A percentile compares a stretch with the other conserved stretches of the same genome.
Conservation (phyloP, 2,329 filamentous ascomycete genomes). For the Herpotrichia juniperi region DNA sequence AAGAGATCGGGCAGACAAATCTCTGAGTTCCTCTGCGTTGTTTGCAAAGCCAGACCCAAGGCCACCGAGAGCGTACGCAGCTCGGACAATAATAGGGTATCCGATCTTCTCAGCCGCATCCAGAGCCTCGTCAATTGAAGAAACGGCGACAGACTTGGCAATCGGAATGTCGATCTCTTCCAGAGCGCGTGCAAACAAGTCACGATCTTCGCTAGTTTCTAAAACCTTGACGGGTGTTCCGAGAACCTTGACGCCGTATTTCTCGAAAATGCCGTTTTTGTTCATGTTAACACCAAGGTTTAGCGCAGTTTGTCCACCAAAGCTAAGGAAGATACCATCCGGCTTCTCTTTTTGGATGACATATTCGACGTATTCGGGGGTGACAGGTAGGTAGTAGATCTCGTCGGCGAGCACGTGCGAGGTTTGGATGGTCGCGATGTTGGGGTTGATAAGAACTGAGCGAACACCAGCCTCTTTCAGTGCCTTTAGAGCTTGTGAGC, state of each 20-base stretch:
- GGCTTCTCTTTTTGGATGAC: slow-evolving; percentile 96
- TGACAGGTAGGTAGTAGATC: slow-evolving; percentile 97
- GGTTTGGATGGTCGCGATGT: slow-evolving; percentile 98
- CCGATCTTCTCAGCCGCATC: slow-evolving; percentile 85
- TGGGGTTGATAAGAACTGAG: slow-evolving; percentile 95
- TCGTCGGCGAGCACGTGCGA: slow-evolving; percentile 95
- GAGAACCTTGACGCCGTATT: slow-evolving; percentile 93
- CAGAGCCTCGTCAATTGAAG: slow-evolving; percentile 89
- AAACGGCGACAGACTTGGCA: slow-evolving; percentile 91
- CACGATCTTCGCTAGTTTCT: slow-evolving; percentile 93
- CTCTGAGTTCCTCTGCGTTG: slow-evolving; percentile 90
- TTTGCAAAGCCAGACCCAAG: slow-evolving; percentile 95
- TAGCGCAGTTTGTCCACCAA: slow-evolving; percentile 95
- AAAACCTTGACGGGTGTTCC: slow-evolving; percentile 94
- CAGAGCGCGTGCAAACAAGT: slow-evolving; percentile 92
- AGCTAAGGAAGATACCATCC: slow-evolving; percentile 96
- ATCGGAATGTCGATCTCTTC: slow-evolving; percentile 98
- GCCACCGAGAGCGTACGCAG: slow-evolving; percentile 94
- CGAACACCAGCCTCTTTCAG: slow-evolving; percentile 92
- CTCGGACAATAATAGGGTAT: slow-evolving; percentile 97
- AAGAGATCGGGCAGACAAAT: slow-evolving; percentile 89
- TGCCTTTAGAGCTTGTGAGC: slow-evolving; percentile 94
- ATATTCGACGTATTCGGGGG: slow-evolving; percentile 95
- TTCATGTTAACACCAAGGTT: slow-evolving; percentile 98
- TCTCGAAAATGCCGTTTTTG: slow-evolving; percentile 91